Evolutionary conservation across 75 land plant species (phyloP).

Genomic region (Sequoia sempervirens): DNA sequence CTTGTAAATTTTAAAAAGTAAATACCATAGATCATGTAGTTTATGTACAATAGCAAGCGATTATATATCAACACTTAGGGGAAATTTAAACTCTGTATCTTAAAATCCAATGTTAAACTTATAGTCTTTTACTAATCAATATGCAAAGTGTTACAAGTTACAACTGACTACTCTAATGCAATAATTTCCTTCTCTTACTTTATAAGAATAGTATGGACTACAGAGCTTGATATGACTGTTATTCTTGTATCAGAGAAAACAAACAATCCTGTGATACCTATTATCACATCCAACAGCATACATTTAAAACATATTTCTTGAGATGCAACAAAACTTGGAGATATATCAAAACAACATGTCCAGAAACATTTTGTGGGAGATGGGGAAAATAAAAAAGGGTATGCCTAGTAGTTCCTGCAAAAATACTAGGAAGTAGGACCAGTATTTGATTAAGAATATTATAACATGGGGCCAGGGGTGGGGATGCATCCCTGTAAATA

Average conservation of each 20-base stretch:
- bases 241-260: neutral
- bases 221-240: neutral
- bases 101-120: neutral
- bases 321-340: neutral
- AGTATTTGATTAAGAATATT: too few species aligned
- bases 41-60: neutral
- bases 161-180: neutral
- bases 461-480: too few species aligned
- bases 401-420: too few species aligned
- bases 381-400: too few species aligned
- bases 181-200: neutral
- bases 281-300: neutral
- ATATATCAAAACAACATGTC: neutral
- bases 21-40: neutral
- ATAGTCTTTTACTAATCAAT: neutral
- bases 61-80: neutral
- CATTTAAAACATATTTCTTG: neutral
- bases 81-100: neutral
- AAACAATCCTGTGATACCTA: neutral
- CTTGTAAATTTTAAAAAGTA: neutral
- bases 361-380: neutral
- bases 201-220: neutral
- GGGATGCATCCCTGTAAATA: too few species aligned
- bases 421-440: too few species aligned
- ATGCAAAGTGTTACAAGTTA: neutral